These are phyloP conservation scores for Tricholoma furcatifolium DNA, from an alignment of 768 basidiomycete species.

Conservation along the genomic window DNA sequence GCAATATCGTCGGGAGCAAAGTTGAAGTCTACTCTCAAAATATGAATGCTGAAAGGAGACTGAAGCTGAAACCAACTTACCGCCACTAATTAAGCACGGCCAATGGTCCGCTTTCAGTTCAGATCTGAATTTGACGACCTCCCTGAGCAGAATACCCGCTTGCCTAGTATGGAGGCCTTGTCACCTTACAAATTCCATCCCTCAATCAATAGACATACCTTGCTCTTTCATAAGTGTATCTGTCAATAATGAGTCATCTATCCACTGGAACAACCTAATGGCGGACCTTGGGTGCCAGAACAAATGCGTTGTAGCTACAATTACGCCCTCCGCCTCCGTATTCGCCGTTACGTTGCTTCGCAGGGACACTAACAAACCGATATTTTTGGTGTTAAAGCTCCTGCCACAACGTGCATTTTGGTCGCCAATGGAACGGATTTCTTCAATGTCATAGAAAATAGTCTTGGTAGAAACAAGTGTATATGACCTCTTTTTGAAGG, in stretches of 20 bases:
- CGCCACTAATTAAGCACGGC: constrained; percentile 85
- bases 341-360: constrained; percentile 33
- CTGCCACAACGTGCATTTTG: constrained; percentile 43
- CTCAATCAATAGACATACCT: constrained; percentile 41
- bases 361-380: constrained; percentile 74
- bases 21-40: constrained; percentile 73
- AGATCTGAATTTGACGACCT: constrained; percentile 54
- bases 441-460: constrained; percentile 71
- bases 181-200: background rate
- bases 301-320: constrained; percentile 87
- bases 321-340: constrained; percentile 48
- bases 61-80: constrained; percentile 33
- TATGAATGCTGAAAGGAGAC: background rate
- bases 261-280: background rate
- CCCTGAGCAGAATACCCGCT: constrained; percentile 68
- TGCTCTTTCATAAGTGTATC: constrained; percentile 82
- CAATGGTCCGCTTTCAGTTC: constrained; percentile 47
- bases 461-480: constrained; percentile 40
- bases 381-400: constrained; percentile 76
- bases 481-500: constrained; percentile 59
- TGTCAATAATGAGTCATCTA: constrained; percentile 11
- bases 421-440: constrained; percentile 40
- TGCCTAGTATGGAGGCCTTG: constrained; percentile 50
- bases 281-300: constrained; percentile 92
- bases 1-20: constrained; percentile 78